A percentile compares a stretch with the other conserved stretches of the same genome.
These are phyloP conservation scores for Anastatica hierochuntica DNA, from an alignment of 345 rosid genomes.

Conservation along the genomic window DNA sequence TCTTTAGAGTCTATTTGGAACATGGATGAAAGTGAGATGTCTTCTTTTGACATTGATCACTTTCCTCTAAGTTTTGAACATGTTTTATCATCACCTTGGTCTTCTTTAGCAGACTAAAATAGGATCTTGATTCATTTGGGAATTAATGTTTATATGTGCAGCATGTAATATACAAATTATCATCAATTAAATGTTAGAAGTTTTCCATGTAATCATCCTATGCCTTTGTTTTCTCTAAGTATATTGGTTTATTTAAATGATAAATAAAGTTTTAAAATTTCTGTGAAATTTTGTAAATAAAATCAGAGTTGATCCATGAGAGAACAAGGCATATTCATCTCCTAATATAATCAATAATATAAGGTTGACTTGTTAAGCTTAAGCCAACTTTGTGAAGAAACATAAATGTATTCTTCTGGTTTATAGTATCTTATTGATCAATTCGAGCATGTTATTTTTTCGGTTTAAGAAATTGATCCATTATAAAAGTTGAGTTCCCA, in stretches of 20 bases:
- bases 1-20: conserved; percentile 53
- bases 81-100: conserved; percentile 31
- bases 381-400: conserved; percentile 20
- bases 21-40: conserved; percentile 56
- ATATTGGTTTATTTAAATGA: conserved; percentile 10
- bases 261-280: neutral
- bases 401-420: conserved; percentile 19
- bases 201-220: neutral
- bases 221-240: conserved; percentile 4
- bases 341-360: conserved; percentile 16
- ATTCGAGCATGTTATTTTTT: conserved; percentile 5
- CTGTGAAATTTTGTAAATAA: too few relatives aligned
- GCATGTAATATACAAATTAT: neutral
- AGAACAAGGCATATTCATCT: conserved; percentile 19
- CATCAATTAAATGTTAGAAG: too few relatives aligned
- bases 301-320: too few relatives aligned
- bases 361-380: conserved; percentile 23
- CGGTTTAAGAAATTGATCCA: conserved; percentile 15
- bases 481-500: conserved; percentile 17
- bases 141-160: conserved; percentile 37
- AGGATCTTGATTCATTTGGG: conserved; percentile 36
- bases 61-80: conserved; percentile 30
- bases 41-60: conserved; percentile 28
- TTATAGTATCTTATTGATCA: conserved; percentile 7
- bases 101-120: conserved; percentile 28